phyloP scores from a whole-genome alignment of 495 filamentous ascomycete genomes.

The Xylaria intraflava region DNA sequence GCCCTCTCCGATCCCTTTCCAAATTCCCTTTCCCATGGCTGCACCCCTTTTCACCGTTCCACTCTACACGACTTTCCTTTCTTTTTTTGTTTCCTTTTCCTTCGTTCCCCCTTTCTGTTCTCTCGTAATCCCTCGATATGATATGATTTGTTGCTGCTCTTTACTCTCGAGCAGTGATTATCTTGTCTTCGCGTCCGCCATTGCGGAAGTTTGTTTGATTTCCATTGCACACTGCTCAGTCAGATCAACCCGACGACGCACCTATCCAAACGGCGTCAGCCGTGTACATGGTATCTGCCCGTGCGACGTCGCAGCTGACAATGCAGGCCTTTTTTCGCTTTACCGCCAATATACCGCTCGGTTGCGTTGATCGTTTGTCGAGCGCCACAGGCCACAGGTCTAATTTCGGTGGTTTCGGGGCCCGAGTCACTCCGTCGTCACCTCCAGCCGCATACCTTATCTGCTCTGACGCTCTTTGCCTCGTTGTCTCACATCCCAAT shows the following conservation, averaged over 20 bases:
- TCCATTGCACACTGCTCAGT: neutral
- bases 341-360: conserved; percentile 7
- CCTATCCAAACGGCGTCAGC: neutral
- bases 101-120: conserved; percentile 2
- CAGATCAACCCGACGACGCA: neutral
- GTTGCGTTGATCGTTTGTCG: conserved; percentile 23
- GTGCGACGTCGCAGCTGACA: conserved; percentile 13
- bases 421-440: conserved; percentile 7
- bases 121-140: neutral
- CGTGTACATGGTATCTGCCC: neutral
- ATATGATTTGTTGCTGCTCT: neutral
- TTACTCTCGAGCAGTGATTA: too few relatives aligned
- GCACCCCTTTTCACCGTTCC: conserved; percentile 1
- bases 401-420: conserved; percentile 33
- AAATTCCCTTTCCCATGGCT: conserved; percentile 17
- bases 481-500: neutral
- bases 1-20: conserved; percentile 18
- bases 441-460: conserved; percentile 14
- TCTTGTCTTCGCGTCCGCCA: neutral
- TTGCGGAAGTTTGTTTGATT: neutral
- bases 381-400: conserved; percentile 21
- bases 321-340: conserved; percentile 3
- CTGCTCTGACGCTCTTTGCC: neutral
- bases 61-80: conserved; percentile 8
- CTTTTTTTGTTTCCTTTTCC: conserved; percentile 2